Percentiles rank a stretch among this genome's conserved stretches.
These are phyloP conservation scores for Astragalus membranaceus DNA, from an alignment of 306 rosid genomes.

Conservation along the genomic window DNA sequence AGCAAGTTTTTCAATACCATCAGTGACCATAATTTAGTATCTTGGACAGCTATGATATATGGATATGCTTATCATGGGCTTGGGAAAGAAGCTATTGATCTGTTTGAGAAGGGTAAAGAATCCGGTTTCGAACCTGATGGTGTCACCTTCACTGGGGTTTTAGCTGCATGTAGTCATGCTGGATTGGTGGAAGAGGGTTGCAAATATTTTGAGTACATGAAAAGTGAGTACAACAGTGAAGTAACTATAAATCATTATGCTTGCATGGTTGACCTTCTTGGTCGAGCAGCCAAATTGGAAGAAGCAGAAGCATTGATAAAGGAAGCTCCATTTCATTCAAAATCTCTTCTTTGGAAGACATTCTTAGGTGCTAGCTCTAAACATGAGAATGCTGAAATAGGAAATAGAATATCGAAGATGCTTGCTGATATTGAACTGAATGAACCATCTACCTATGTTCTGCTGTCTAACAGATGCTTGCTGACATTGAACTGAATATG, in stretches of 20 bases:
- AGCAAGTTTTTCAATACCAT: constrained; percentile 25
- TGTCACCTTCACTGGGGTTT: constrained; percentile 39
- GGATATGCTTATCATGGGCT: constrained; percentile 44
- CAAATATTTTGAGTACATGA: constrained; percentile 31
- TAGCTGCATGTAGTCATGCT: constrained; percentile 43
- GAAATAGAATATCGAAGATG: constrained; percentile 34
- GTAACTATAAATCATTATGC: constrained; percentile 42
- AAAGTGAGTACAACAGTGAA: constrained; percentile 20
- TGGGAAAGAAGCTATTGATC: constrained; percentile 34
- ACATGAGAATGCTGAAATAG: constrained; percentile 35
- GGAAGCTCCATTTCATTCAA: constrained; percentile 35
- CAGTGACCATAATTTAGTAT: constrained; percentile 30
- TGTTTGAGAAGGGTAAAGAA: constrained; percentile 32
- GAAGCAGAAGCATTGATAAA: constrained; percentile 34
- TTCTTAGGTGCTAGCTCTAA: constrained; percentile 38
- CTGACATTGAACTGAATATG: constrained; percentile 24
- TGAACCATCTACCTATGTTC: constrained; percentile 39
- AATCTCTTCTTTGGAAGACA: constrained; percentile 41
- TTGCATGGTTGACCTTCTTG: constrained; percentile 41
- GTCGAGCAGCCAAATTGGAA: constrained; percentile 34
- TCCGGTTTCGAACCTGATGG: constrained; percentile 37
- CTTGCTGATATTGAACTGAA: constrained; percentile 25
- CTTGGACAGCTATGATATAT: constrained; percentile 46
- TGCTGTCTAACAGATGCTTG: constrained; percentile 33
- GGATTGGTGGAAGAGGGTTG: constrained; percentile 41